Conservation (phyloP, 2,329 filamentous ascomycete genomes). For the Cryphonectria japonica region DNA sequence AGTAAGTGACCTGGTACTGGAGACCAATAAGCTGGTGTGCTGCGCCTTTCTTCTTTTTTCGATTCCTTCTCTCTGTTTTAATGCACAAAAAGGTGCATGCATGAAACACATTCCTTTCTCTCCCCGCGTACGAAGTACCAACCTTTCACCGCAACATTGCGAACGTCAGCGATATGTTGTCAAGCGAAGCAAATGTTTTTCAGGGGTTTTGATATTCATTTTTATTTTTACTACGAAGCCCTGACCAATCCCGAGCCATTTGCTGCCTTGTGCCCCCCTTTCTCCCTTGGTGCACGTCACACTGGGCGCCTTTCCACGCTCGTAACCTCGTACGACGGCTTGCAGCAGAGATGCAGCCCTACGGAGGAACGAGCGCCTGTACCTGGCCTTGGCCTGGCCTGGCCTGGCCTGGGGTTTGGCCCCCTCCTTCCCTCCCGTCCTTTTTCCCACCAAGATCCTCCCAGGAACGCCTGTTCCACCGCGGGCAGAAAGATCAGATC, state of each 20-base stretch:
- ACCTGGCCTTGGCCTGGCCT: constrained; percentile 1
- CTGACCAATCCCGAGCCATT: background rate
- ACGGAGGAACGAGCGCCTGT: constrained; percentile 2
- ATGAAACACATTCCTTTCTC: background rate
- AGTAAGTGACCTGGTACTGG: too few species aligned
- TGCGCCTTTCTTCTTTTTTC: too few species aligned
- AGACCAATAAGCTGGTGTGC: too few species aligned
- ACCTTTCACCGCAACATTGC: constrained; percentile 6
- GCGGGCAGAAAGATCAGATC: constrained; percentile 5
- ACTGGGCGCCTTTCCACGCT: background rate
- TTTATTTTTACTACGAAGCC: background rate
- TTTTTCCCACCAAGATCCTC: background rate
- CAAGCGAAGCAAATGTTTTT: background rate
- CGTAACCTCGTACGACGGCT: background rate
- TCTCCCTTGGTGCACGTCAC: background rate
- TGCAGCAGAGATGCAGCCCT: constrained; percentile 17
- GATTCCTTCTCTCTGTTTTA: too few species aligned
- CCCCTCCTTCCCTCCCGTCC: too few species aligned
- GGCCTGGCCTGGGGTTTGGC: too few species aligned
- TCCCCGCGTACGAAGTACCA: background rate
- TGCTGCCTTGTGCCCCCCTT: background rate
- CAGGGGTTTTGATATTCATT: too few species aligned
- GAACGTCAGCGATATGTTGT: background rate
- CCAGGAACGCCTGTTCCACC: background rate
- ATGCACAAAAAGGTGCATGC: too few species aligned